Base-by-base conservation (phyloP, 2,329 filamentous ascomycete species). In the Lizonia empirigonia region DNA sequence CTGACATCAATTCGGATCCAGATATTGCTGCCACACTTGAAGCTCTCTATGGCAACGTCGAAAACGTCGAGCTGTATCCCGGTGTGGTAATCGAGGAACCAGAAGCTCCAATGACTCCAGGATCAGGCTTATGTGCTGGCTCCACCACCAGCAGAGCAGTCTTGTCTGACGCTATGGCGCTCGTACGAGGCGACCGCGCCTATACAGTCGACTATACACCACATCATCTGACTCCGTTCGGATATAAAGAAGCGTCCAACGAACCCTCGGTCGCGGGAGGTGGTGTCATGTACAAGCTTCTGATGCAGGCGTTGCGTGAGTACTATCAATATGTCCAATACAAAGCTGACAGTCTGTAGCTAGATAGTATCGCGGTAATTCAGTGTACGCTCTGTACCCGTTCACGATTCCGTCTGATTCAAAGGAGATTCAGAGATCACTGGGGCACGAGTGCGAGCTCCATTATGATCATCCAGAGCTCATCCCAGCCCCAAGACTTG, bases 341-440 rank as follows among this genome's bases (percentile, higher is more conserved):
- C 29, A 5, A 3, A 16, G n/a, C 13, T 32, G 12, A 32, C 29
- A 12, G 12, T 5, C 2, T 32, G 7, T 32, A 32, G 29, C 89
- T 1, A 81, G 87, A 58, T 85, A 89, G 74, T 91, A 90, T 80
- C 84, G 82, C 67, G 73, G 78, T n/a, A 85, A 92, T 74, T 90
- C 87, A 0, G 84, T 90, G 50, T 92, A 91, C 56, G 89, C 88
- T 0, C 87, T 91, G 65, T 90, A 88, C 62, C 88, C 88, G n/a
- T 32, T 15, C n/a, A n/a, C n/a, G n/a, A n/a, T n/a, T n/a, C n/a
- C n/a, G n/a, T n/a, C n/a, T n/a, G n/a, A n/a, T n/a, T n/a, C n/a
- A n/a, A n/a, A n/a, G n/a, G n/a, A n/a, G n/a, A n/a, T n/a, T n/a
- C n/a, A n/a, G n/a, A n/a, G n/a, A n/a, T n/a, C n/a, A n/a, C n/a